These are phyloP conservation scores for Venturia oleaginea DNA, from an alignment of 2,329 filamentous ascomycete species.

Conservation along the genomic window DNA sequence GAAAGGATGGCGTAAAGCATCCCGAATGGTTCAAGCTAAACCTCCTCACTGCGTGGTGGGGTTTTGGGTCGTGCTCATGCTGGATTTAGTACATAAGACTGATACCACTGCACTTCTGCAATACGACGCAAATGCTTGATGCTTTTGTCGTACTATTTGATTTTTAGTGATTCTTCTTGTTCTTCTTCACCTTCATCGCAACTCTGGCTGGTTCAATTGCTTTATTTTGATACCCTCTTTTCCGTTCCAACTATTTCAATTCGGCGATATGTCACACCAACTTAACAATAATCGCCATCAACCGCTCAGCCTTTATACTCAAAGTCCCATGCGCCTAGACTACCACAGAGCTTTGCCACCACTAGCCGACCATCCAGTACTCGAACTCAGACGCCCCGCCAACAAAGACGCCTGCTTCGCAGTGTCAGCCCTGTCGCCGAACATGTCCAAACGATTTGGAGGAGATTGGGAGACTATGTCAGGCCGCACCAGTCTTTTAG, in stretches of 20 bases:
- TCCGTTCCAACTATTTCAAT: not conserved
- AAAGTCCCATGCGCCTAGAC: not conserved
- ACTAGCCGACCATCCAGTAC: not conserved
- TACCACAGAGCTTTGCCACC: not conserved
- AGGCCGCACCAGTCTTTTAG: not conserved
- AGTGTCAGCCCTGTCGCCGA: not conserved
- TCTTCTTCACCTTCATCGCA: conserved; percentile 1
- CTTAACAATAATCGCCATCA: not conserved
- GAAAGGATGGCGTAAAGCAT: not conserved
- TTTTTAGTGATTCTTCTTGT: not conserved
- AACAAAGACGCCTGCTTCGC: conserved; percentile 8
- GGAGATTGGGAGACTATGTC: not conserved
- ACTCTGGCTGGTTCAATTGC: not conserved
- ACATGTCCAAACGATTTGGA: conserved; percentile 2
- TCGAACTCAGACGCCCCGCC: conserved; percentile 6
- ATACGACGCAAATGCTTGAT: conserved; percentile 3
- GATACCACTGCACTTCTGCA: not conserved
- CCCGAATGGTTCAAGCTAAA: not conserved
- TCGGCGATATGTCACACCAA: not conserved
- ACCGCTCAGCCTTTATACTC: not conserved
- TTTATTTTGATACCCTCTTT: not conserved
- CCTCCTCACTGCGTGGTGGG: not conserved
- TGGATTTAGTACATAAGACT: not conserved
- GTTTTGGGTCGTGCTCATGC: not conserved
- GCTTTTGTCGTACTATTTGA: not conserved